Percentiles rank a stretch among this genome's conserved stretches.
Evolutionary conservation across 169 alveolate species (phyloP).

Genomic region (Blepharisma undulans): DNA sequence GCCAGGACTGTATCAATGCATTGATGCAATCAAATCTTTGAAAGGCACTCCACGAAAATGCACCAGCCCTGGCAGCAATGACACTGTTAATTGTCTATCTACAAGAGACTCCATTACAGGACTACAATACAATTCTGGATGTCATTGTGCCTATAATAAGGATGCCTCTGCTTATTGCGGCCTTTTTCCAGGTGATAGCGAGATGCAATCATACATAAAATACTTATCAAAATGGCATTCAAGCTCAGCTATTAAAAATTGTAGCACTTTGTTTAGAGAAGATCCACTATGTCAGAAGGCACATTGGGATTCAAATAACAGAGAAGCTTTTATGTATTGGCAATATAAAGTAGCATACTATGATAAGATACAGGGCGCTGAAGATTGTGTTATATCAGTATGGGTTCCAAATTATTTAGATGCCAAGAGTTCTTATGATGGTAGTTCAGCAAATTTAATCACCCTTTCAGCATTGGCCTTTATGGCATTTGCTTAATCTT

Average conservation of each 20-base stretch:
- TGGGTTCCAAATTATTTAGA: too few relatives aligned
- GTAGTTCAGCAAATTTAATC: too few relatives aligned
- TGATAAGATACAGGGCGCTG: too few relatives aligned
- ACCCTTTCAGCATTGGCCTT: too few relatives aligned
- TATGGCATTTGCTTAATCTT: too few relatives aligned
- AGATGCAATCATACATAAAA: neutral
- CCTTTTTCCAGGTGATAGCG: constrained; percentile 18
- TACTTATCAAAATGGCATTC: neutral
- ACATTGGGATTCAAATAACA: too few relatives aligned
- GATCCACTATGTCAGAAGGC: too few relatives aligned
- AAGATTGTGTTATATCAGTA: too few relatives aligned
- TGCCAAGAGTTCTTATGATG: too few relatives aligned
- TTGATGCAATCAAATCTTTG: neutral
- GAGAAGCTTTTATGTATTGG: too few relatives aligned
- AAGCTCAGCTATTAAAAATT: neutral
- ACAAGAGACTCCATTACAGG: neutral
- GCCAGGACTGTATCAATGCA: neutral
- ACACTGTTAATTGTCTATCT: neutral
- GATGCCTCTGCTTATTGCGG: neutral
- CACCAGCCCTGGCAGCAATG: neutral
- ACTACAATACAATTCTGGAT: neutral
- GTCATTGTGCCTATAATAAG: constrained; percentile 3
- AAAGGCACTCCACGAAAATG: neutral
- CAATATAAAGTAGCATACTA: too few relatives aligned
- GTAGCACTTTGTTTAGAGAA: neutral